phyloP scores from a whole-genome alignment of 495 filamentous ascomycete species.

The Tuber microsphaerosporum region DNA sequence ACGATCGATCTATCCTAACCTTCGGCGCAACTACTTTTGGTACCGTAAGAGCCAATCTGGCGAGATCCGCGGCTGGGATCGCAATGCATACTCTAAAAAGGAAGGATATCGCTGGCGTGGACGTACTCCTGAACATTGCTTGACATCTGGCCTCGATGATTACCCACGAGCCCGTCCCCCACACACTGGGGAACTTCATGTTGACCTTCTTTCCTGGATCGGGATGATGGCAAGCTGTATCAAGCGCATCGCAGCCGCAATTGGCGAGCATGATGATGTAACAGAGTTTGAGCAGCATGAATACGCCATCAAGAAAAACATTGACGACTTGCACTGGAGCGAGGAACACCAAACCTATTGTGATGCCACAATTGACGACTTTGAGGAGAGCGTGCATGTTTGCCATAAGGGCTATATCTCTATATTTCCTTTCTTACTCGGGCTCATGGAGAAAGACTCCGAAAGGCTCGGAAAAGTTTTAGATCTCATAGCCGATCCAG shows the following conservation, averaged over 20 bases:
- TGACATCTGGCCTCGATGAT: constrained; percentile 91
- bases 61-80: constrained; percentile 84
- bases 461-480: constrained; percentile 64
- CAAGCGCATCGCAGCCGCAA: constrained; percentile 63
- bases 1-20: constrained; percentile 76
- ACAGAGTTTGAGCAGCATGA: constrained; percentile 64
- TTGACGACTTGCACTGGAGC: constrained; percentile 91
- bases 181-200: constrained; percentile 95
- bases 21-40: constrained; percentile 88
- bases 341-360: constrained; percentile 74
- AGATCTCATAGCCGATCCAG: constrained; percentile 68
- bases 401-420: constrained; percentile 97
- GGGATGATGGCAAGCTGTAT: constrained; percentile 84
- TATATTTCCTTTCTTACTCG: constrained; percentile 84
- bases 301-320: constrained; percentile 73
- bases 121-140: constrained; percentile 72
- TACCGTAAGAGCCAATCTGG: constrained; percentile 86
- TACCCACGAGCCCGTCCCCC: constrained; percentile 91
- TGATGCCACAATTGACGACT: constrained; percentile 92
- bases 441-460: constrained; percentile 65
- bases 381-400: constrained; percentile 78
- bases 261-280: constrained; percentile 68
- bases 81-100: constrained; percentile 72
- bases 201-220: constrained; percentile 93
- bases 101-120: constrained; percentile 97